phyloP scores from a whole-genome alignment of 306 rosid genomes.

The Quercus aquifolioides region DNA sequence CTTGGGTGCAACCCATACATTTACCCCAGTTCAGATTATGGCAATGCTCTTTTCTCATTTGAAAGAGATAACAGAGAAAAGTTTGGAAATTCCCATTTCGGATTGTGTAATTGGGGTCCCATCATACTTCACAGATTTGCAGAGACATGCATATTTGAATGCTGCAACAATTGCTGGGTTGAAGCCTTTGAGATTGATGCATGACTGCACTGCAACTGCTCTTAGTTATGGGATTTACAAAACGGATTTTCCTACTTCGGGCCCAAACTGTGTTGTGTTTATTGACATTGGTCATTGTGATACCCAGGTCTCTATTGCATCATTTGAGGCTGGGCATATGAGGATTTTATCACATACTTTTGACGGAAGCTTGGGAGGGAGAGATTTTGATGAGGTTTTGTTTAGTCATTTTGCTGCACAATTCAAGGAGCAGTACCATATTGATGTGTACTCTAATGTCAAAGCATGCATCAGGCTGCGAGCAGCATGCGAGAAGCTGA shows the following conservation, averaged over 20 bases:
- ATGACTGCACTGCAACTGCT: conserved; percentile 96
- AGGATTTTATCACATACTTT: conserved; percentile 67
- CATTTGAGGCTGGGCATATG: conserved; percentile 72
- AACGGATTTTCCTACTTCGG: conserved; percentile 43
- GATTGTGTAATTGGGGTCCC: conserved; percentile 94
- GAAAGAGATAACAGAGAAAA: conserved; percentile 63
- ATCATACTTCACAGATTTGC: conserved; percentile 78
- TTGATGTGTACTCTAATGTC: conserved; percentile 65
- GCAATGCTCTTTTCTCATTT: conserved; percentile 92
- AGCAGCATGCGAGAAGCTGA: conserved; percentile 88
- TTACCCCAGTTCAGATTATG: conserved; percentile 77
- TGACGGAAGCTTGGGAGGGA: conserved; percentile 69
- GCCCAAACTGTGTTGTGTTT: conserved; percentile 54
- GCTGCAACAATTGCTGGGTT: conserved; percentile 85
- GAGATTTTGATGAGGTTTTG: conserved; percentile 82
- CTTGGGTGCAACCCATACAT: conserved; percentile 49
- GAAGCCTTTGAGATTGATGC: conserved; percentile 84
- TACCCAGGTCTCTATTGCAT: conserved; percentile 68
- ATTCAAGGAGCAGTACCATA: conserved; percentile 59
- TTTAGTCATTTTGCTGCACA: conserved; percentile 61
- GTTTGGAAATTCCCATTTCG: conserved; percentile 56
- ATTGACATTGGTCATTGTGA: conserved; percentile 89
- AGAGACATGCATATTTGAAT: conserved; percentile 77
- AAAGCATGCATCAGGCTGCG: conserved; percentile 76
- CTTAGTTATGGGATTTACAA: conserved; percentile 84